These are phyloP conservation scores for Ustilago sp. DNA, from an alignment of 1,284 basidiomycete species.

Conservation along the genomic window DNA sequence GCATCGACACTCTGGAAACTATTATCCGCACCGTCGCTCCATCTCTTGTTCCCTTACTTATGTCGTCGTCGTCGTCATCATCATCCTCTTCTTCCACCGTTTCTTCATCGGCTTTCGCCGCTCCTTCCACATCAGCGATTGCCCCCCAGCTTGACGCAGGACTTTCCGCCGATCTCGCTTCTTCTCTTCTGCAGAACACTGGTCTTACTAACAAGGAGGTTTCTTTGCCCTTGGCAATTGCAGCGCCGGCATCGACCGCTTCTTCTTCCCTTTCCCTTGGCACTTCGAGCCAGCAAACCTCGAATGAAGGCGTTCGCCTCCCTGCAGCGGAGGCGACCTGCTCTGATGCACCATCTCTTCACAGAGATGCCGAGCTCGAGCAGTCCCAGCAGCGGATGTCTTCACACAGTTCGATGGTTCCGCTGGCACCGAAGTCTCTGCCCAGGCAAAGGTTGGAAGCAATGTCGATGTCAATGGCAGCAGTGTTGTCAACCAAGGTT, in stretches of 20 bases:
- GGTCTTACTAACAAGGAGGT: conserved; percentile 35
- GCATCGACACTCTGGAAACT: conserved; percentile 52
- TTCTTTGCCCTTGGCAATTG: conserved; percentile 39
- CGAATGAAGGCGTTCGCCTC: conserved; percentile 63
- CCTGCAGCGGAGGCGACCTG: conserved; percentile 69
- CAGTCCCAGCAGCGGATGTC: conserved; percentile 67
- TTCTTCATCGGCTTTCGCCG: conserved; percentile 25
- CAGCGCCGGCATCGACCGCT: conserved; percentile 60
- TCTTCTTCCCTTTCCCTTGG: conserved; percentile 34
- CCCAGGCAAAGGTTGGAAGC: conserved; percentile 29
- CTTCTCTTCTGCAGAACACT: conserved; percentile 34
- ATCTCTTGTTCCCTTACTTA: conserved; percentile 33
- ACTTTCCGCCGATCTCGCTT: conserved; percentile 30
- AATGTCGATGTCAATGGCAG: conserved; percentile 58
- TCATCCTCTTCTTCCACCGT: conserved; percentile 16
- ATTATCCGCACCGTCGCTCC: conserved; percentile 48
- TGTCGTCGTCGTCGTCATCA: conserved; percentile 30
- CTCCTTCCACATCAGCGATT: conserved; percentile 26
- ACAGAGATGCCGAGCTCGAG: conserved; percentile 44
- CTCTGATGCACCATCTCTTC: conserved; percentile 42
- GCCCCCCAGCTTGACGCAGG: conserved; percentile 36
- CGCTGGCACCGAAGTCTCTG: conserved; percentile 20
- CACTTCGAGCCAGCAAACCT: conserved; percentile 36
- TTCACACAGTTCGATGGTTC: conserved; percentile 36
- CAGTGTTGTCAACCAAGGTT: conserved; percentile 54